Percentiles rank a stretch among this genome's conserved stretches.
phyloP scores from a whole-genome alignment of 2,329 filamentous ascomycete genomes.

The Colletotrichum musae region DNA sequence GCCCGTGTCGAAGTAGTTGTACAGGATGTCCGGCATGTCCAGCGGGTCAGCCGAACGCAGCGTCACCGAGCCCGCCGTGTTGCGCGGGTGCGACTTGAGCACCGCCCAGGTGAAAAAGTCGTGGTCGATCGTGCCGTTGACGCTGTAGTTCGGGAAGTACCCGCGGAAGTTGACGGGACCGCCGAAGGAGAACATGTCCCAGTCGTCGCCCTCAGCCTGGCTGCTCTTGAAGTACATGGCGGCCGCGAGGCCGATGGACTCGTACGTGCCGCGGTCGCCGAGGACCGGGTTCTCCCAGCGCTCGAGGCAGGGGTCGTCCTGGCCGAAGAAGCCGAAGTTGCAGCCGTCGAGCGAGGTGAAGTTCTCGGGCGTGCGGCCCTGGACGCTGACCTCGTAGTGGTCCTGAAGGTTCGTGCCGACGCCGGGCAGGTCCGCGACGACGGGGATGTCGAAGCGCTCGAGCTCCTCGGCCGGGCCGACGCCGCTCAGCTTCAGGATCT shows the following conservation, averaged over 20 bases:
- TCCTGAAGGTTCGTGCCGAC: constrained; percentile 74
- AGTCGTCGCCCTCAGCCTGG: constrained; percentile 44
- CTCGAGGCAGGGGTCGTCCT: constrained; percentile 52
- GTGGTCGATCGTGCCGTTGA: constrained; percentile 49
- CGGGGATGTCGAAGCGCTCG: constrained; percentile 53
- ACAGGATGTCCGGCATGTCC: constrained; percentile 74
- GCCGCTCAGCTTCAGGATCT: constrained; percentile 67
- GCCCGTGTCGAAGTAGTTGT: constrained; percentile 72
- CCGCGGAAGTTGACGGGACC: constrained; percentile 56
- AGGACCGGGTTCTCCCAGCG: constrained; percentile 50
- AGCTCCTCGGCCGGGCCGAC: constrained; percentile 60
- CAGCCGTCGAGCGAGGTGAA: constrained; percentile 53
- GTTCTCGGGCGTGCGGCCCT: constrained; percentile 57
- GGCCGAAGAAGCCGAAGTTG: constrained; percentile 46
- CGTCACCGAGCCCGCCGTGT: constrained; percentile 72
- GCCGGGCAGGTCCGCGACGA: constrained; percentile 68
- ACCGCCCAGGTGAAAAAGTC: constrained; percentile 63
- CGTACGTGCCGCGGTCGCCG: constrained; percentile 57
- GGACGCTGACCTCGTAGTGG: constrained; percentile 64
- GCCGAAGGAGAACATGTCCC: constrained; percentile 54
- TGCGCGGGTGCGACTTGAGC: constrained; percentile 75
- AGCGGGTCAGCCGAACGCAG: constrained; percentile 74
- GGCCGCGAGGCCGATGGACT: constrained; percentile 43
- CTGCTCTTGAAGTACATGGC: constrained; percentile 50
- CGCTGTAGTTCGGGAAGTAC: constrained; percentile 56